Base-by-base conservation (phyloP, 495 filamentous ascomycete genomes). In the Neurospora sublineolata region DNA sequence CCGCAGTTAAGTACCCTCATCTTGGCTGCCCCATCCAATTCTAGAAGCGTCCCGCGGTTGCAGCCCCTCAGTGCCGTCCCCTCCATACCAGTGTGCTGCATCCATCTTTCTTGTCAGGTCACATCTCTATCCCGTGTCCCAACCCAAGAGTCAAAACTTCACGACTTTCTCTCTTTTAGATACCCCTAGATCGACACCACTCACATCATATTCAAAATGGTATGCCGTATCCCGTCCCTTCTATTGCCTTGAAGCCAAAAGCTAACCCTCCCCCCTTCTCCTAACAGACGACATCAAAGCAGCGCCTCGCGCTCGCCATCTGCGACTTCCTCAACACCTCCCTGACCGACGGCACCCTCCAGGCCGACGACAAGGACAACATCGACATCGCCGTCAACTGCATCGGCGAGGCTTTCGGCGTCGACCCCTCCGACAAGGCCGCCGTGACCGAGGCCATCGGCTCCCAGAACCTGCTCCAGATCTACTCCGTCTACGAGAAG, bases 401-500 rank as follows among this genome's bases (percentile, higher is more conserved):
- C 84, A 99, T 99, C 81, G 88, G 90, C 69, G 94, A 97, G 77
- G 90, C 90, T 77, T 99, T 97, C 88, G 92, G 93, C 79, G 92
- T 99, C 72, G 93, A 98, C 84, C 90, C 93, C 20, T 82, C 86
- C 73, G 89, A 97, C 82, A 82, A 86, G 74, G 83, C 89, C 71
- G 91, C 93, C 74, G 84, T 94, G 70, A 84, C 88, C 72, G 88
- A 90, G 75, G 94, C 94, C 74, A 80, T 95, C 74, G 94, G 92
- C 77, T 84, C 87, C 74, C 93, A 97, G 83, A 93, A 89, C 75
- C 91, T 99, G 33, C 86, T 92, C 41, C 87, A 87, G 80, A 96
- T 99, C 86, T 99, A 97, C 86, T 87, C 88, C 78, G 93, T 97
- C 74, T 98, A 97, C 83, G 95, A 97, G 85, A 97, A 97, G 82